phyloP scores from a whole-genome alignment of 2,329 filamentous ascomycete genomes.

The Diaporthe vaccinii region DNA sequence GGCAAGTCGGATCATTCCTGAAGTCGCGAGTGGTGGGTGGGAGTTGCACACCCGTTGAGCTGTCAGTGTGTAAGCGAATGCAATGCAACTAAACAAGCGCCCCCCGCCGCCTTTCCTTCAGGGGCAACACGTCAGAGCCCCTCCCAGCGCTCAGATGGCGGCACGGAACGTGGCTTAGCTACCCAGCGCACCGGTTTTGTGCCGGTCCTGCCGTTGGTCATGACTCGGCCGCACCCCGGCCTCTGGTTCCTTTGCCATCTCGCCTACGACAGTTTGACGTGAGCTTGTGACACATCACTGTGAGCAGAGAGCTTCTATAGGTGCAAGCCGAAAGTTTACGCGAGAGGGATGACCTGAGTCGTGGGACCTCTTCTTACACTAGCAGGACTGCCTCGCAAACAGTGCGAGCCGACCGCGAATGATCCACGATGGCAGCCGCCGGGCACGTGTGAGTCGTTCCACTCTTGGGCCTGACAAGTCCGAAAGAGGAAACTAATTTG shows the following conservation, averaged over 20 bases:
- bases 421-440: slow-evolving; percentile 20
- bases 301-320: background rate
- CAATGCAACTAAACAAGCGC: background rate
- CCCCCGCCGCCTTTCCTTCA: background rate
- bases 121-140: slow-evolving; percentile 10
- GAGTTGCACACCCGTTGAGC: background rate
- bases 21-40: background rate
- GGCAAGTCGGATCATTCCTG: background rate
- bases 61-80: background rate
- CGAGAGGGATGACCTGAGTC: background rate
- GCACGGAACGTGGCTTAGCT: slow-evolving; percentile 11
- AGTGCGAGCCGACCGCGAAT: background rate
- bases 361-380: background rate
- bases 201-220: slow-evolving; percentile 2
- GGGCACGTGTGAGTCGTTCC: slow-evolving; percentile 35
- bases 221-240: background rate
- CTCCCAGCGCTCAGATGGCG: slow-evolving; percentile 8
- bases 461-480: background rate
- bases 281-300: slow-evolving; percentile 8
- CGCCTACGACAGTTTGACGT: background rate
- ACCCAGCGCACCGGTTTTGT: slow-evolving; percentile 6
- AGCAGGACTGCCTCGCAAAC: background rate
- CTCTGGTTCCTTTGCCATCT: background rate
- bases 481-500: slow-evolving; percentile 21
- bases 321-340: slow-evolving; percentile 1